These are phyloP conservation scores for Arthromyces matolae DNA, from an alignment of 768 basidiomycete species.

Conservation along the genomic window DNA sequence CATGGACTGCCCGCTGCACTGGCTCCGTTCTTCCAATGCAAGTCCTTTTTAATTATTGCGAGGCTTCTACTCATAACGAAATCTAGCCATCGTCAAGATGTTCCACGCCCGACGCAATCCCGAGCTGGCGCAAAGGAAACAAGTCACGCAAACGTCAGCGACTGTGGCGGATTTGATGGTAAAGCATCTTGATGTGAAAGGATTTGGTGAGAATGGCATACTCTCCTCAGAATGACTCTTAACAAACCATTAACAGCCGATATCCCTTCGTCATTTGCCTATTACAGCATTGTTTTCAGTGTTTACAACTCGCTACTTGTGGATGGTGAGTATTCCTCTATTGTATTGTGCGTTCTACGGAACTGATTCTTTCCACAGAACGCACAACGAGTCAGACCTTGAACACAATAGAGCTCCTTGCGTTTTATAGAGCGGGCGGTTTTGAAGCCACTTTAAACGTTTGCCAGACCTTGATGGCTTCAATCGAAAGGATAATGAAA, in stretches of 20 bases:
- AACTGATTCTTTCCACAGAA: conserved; percentile 41
- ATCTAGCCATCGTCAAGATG: conserved; percentile 77
- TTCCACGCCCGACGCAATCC: conserved; percentile 78
- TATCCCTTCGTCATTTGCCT: conserved; percentile 36
- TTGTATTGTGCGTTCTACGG: conserved; percentile 11
- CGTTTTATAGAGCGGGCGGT: conserved; percentile 71
- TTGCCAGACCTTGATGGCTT: conserved; percentile 48
- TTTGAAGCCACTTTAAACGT: conserved; percentile 62
- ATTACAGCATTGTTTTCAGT: conserved; percentile 45
- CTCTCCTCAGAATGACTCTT: background rate
- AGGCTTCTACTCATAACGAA: background rate
- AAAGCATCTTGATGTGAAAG: conserved; percentile 56
- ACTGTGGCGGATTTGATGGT: conserved; percentile 71
- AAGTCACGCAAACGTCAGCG: conserved; percentile 66
- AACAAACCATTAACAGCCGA: conserved; percentile 19
- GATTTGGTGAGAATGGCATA: conserved; percentile 45
- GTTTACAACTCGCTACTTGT: conserved; percentile 43
- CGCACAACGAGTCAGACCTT: conserved; percentile 69
- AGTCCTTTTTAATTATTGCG: background rate
- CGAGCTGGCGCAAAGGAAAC: conserved; percentile 72
- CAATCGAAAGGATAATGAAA: conserved; percentile 52
- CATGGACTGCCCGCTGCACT: conserved; percentile 72
- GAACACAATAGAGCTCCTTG: conserved; percentile 77
- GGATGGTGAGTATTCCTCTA: conserved; percentile 35
- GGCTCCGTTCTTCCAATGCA: conserved; percentile 86